These are phyloP conservation scores for Tetraselmis striata DNA, from an alignment of 139 green algal genomes.

Conservation along the genomic window DNA sequence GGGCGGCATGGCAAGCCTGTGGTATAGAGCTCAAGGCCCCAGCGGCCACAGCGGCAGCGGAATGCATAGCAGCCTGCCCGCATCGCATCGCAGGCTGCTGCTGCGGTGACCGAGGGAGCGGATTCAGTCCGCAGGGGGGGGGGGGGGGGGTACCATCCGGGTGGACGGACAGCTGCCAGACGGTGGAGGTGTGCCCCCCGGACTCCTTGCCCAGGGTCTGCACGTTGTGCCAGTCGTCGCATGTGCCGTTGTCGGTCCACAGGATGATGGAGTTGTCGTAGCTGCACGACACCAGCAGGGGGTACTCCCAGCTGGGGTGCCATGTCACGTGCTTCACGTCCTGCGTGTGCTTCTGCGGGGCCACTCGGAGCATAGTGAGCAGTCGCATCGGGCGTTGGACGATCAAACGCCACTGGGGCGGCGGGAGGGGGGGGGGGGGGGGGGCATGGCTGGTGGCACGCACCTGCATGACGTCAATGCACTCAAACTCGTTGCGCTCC, in stretches of 20 bases:
- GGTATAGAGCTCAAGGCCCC: too few relatives aligned
- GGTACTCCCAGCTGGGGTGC: slow-evolving; percentile 69
- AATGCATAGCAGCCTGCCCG: too few relatives aligned
- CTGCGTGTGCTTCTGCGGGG: slow-evolving; percentile 38
- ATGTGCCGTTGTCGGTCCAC: slow-evolving; percentile 67
- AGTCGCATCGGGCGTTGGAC: too few relatives aligned
- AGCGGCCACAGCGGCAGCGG: too few relatives aligned
- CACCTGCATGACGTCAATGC: slow-evolving; percentile 88
- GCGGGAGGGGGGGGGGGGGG: not conserved
- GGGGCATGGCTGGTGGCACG: not conserved
- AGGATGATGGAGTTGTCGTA: slow-evolving; percentile 94
- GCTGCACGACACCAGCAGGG: slow-evolving; percentile 65
- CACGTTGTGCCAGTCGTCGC: slow-evolving; percentile 73
- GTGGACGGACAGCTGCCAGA: slow-evolving; percentile 77
- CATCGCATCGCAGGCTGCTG: too few relatives aligned
- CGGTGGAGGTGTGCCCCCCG: slow-evolving; percentile 71
- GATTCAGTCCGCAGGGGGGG: too few relatives aligned
- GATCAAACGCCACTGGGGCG: too few relatives aligned
- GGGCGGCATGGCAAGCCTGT: too few relatives aligned
- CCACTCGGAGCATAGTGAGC: too few relatives aligned
- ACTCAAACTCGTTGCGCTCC: slow-evolving; percentile 81
- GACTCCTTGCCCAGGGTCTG: slow-evolving; percentile 65
- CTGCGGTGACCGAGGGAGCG: too few relatives aligned
- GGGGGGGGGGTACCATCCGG: slow-evolving; percentile 38
- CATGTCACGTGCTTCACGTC: slow-evolving; percentile 93